These are phyloP conservation scores for Mycena crocata DNA, from an alignment of 768 basidiomycete species.

Conservation along the genomic window DNA sequence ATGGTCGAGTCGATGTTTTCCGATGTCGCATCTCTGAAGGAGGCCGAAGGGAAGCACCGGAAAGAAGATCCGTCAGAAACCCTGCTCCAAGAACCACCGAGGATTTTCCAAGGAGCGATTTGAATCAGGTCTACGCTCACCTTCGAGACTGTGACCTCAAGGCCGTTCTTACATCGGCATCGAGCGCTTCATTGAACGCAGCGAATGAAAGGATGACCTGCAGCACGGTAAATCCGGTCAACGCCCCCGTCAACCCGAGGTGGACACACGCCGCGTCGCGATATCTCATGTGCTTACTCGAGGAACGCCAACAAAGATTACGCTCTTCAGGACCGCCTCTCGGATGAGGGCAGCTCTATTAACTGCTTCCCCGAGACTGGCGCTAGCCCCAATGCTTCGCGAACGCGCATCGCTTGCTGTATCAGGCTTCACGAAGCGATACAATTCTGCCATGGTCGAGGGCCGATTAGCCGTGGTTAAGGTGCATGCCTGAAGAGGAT, in stretches of 20 bases:
- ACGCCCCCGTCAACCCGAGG: constrained; percentile 24
- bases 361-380: constrained; percentile 63
- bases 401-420: constrained; percentile 48
- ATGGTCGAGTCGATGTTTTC: constrained; percentile 77
- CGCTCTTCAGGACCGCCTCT: constrained; percentile 90
- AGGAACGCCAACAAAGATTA: constrained; percentile 90
- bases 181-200: constrained; percentile 79
- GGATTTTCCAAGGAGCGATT: constrained; percentile 29
- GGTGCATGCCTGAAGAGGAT: constrained; percentile 74
- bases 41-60: constrained; percentile 23
- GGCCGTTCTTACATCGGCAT: constrained; percentile 81
- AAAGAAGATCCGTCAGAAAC: constrained; percentile 36
- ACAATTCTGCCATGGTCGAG: constrained; percentile 81
- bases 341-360: constrained; percentile 87
- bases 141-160: constrained; percentile 76
- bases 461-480: constrained; percentile 87
- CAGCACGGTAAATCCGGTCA: constrained; percentile 31
- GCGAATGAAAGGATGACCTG: constrained; percentile 88
- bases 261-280: constrained; percentile 5
- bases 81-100: constrained; percentile 21
- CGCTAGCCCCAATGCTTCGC: constrained; percentile 53
- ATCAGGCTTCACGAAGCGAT: constrained; percentile 73
- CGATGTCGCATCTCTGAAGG: constrained; percentile 64
- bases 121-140: constrained; percentile 51
- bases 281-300: constrained; percentile 61